A percentile compares a stretch with the other conserved stretches of the same genome.
phyloP scores from a whole-genome alignment of 345 rosid species.

The Eucalyptus tenuipes region DNA sequence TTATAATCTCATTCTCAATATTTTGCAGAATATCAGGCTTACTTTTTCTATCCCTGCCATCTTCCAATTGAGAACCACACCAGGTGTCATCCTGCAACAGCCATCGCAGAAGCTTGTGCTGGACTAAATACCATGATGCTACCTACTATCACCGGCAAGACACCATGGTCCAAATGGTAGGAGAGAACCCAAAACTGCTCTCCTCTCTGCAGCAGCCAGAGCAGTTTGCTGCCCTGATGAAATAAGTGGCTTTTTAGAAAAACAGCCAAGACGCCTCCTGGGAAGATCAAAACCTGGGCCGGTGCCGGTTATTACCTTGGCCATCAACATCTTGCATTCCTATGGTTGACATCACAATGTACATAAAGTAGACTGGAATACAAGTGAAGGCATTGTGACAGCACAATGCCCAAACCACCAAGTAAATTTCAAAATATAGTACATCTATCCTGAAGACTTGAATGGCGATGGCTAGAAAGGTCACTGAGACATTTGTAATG shows the following conservation, averaged over 20 bases:
- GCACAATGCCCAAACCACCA: background rate
- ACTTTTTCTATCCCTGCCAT: slow-evolving; percentile 25
- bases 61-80: slow-evolving; percentile 63
- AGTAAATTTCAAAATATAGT: background rate
- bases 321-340: slow-evolving; percentile 72
- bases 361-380: background rate
- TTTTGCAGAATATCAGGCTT: slow-evolving; percentile 12
- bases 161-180: slow-evolving; percentile 66
- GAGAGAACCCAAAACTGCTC: slow-evolving; percentile 40
- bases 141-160: slow-evolving; percentile 59
- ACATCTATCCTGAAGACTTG: background rate
- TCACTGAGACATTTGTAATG: background rate
- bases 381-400: background rate
- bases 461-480: background rate
- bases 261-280: slow-evolving; percentile 68
- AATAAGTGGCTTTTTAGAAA: slow-evolving; percentile 52
- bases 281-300: slow-evolving; percentile 72
- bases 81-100: slow-evolving; percentile 74
- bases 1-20: slow-evolving; percentile 1
- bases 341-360: slow-evolving; percentile 6
- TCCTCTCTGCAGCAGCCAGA: slow-evolving; percentile 58
- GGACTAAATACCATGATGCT: slow-evolving; percentile 74
- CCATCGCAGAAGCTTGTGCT: slow-evolving; percentile 91
- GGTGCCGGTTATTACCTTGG: slow-evolving; percentile 55
- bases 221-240: slow-evolving; percentile 46